A percentile compares a stretch with the other conserved stretches of the same genome.
Evolutionary conservation across 2,329 filamentous ascomycete genomes (phyloP).

Genomic region (Hymenotorrendiella dingleyae): DNA sequence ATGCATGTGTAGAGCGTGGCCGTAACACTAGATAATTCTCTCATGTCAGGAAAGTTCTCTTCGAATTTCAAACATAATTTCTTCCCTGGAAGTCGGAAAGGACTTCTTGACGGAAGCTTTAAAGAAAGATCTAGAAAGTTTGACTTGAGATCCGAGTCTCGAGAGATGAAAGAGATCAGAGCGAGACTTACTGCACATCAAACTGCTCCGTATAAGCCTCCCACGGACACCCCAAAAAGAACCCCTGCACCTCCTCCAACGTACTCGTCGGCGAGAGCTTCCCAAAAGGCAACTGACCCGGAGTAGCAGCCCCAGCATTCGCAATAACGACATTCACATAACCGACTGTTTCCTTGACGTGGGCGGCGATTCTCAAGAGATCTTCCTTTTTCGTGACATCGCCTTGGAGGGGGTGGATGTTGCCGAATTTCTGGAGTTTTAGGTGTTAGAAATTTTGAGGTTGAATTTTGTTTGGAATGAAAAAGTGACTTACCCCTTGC

Average conservation of each 20-base stretch:
- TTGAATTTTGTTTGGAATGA: not conserved
- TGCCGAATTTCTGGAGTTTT: slow-evolving; percentile 9
- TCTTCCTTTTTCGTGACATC: slow-evolving; percentile 59
- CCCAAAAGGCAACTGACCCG: too few species aligned
- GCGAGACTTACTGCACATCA: slow-evolving; percentile 49
- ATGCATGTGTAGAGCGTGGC: slow-evolving; percentile 62
- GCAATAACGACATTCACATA: slow-evolving; percentile 56
- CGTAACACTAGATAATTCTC: slow-evolving; percentile 22
- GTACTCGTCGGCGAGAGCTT: too few species aligned
- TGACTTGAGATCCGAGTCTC: not conserved
- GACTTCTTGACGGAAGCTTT: too few species aligned
- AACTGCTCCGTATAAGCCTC: slow-evolving; percentile 57
- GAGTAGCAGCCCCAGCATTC: slow-evolving; percentile 48
- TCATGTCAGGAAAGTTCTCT: not conserved
- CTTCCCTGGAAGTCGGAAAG: too few species aligned
- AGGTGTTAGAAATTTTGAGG: not conserved
- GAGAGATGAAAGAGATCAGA: not conserved
- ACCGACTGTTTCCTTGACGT: slow-evolving; percentile 48
- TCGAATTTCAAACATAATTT: too few species aligned
- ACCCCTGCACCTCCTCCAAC: slow-evolving; percentile 31
- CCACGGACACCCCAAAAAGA: slow-evolving; percentile 40
- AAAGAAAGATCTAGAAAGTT: too few species aligned
- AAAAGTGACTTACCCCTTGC: slow-evolving; percentile 1
- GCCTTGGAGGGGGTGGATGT: slow-evolving; percentile 31
- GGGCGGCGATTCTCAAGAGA: slow-evolving; percentile 48